phyloP scores from a whole-genome alignment of 1,284 basidiomycete species.

The Malassezia sp. region DNA sequence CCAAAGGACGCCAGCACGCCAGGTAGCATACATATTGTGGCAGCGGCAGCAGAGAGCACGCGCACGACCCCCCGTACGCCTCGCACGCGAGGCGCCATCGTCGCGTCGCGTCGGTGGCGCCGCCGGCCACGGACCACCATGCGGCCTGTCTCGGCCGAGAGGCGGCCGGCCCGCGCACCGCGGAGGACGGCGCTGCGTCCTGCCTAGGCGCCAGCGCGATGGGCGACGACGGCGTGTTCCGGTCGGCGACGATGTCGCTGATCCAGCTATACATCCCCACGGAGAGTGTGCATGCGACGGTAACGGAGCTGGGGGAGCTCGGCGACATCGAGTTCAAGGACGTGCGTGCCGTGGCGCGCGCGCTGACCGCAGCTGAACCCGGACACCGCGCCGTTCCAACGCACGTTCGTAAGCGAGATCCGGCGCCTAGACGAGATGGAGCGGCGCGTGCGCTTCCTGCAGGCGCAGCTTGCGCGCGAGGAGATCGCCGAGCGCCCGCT shows the following conservation, averaged over 20 bases:
- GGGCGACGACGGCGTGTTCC: conserved; percentile 37
- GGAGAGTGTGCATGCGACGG: conserved; percentile 92
- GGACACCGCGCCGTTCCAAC: conserved; percentile 90
- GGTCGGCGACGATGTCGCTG: conserved; percentile 64
- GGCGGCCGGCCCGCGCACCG: neutral
- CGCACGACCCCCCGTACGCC: neutral
- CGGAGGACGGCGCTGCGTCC: neutral
- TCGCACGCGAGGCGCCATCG: neutral
- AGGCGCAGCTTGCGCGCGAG: conserved; percentile 70
- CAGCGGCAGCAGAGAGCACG: neutral
- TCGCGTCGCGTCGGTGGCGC: conserved; percentile 1
- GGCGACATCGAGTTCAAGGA: conserved; percentile 97
- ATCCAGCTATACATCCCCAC: conserved; percentile 95
- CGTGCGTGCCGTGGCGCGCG: conserved; percentile 53
- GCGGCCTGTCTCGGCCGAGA: conserved; percentile 15
- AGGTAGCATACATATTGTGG: too few relatives aligned
- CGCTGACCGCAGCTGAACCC: conserved; percentile 65
- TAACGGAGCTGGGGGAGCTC: conserved; percentile 85
- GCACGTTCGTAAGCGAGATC: conserved; percentile 91
- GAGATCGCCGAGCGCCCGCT: conserved; percentile 59
- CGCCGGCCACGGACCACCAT: conserved; percentile 8
- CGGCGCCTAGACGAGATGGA: conserved; percentile 90
- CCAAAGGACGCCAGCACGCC: conserved; percentile 23
- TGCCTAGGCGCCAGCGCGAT: neutral
- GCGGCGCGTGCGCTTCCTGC: conserved; percentile 81